These are phyloP conservation scores for Petunia axillaris DNA, from an alignment of 257 asterid genomes.

Conservation along the genomic window DNA sequence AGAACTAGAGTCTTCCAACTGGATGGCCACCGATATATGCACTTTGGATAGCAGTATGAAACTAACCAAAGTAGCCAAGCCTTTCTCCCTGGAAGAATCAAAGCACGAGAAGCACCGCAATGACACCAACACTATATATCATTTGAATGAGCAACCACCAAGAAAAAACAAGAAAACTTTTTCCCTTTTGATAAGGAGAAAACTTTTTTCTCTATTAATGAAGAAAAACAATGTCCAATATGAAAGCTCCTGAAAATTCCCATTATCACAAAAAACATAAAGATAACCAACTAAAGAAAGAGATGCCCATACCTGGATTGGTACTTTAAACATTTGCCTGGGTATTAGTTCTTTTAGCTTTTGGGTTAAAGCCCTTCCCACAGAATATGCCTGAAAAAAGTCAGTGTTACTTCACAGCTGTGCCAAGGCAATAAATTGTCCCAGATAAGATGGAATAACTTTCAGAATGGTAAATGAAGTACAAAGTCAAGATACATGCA, in stretches of 20 bases:
- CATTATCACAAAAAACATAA: not conserved
- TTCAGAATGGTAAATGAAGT: not conserved
- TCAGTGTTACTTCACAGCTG: conserved; percentile 17
- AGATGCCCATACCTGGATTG: conserved; percentile 76
- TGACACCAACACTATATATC: not conserved
- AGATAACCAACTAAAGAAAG: conserved; percentile 7
- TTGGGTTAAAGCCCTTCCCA: conserved; percentile 97
- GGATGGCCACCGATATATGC: not conserved
- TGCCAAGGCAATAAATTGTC: conserved; percentile 14
- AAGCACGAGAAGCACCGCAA: not conserved
- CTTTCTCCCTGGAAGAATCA: not conserved
- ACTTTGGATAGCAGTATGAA: not conserved
- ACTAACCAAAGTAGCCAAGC: not conserved
- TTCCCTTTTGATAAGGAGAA: not conserved
- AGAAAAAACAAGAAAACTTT: not conserved
- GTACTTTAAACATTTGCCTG: conserved; percentile 97
- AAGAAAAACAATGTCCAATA: conserved; percentile 11
- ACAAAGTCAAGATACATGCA: conserved; percentile 5
- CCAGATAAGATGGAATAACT: conserved; percentile 1
- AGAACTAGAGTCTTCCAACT: not conserved
- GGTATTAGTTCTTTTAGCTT: conserved; percentile 97
- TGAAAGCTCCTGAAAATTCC: not conserved
- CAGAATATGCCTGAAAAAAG: conserved; percentile 76
- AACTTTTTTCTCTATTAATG: not conserved
- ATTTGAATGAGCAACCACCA: not conserved